Base-by-base conservation (phyloP, 305 asterid species). In the Fraxinus xanthoxyloides region DNA sequence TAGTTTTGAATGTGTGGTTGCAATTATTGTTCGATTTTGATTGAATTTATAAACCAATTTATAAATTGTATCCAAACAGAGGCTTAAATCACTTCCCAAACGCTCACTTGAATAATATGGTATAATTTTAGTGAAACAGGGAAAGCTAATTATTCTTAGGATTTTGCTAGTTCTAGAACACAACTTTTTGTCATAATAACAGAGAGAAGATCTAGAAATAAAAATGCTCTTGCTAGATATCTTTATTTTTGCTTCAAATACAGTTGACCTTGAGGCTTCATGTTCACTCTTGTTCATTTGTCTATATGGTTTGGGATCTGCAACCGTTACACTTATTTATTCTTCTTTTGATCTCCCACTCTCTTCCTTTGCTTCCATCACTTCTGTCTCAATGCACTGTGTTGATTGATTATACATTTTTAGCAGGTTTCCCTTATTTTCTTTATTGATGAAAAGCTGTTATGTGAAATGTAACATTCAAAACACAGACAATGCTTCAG, bases 361-460 rank as follows among this genome's bases (percentile, higher is more conserved):
- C 28, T 13, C 15, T 38, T 46, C 82, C 72, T 36, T 26, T 79
- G 65, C 30, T 1, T 51, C 61, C 34, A 28, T 73, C 13, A 75
- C 63, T 79, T 76, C 63, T 79, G 38, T 76, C 74, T 59, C 40
- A 78, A 38, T 31, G 75, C 36, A 30, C 9, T 13, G n/a, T 77
- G 77, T 67, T 74, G 40, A 72, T 48, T 76, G 43, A 24, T 59
- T 79, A 28, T 59, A 26, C 28, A 56, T 38, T 35, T 77, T 35
- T 35, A 46, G 31, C 7, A 8, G 19, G 24, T 40, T n/a, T 15
- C 79, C 75, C 61, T 78, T 63, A 23, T 63, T 80, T 51, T 61
- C 54, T 77, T 74, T 75, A 43, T 78, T 82, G 79, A 24, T 79
- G 34, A 13, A 13, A 43, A 34, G 85, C 63, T 79, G 32, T 34